Conservation (phyloP, 345 rosid species). For the Camelina laxa region DNA sequence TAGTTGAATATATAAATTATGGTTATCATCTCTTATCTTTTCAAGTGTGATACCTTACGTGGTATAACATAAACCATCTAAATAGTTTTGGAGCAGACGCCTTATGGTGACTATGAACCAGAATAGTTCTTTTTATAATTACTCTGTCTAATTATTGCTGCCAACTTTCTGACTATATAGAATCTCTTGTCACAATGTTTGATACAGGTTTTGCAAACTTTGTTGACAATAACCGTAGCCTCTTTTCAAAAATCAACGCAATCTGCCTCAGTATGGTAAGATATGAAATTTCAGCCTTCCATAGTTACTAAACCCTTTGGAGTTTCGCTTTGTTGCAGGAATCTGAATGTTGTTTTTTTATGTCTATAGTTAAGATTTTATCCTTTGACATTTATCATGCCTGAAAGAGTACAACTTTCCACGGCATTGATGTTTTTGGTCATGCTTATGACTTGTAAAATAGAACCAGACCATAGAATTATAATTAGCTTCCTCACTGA, state of each 20-base stretch:
- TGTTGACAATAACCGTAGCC: constrained; percentile 75
- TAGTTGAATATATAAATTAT: constrained; percentile 11
- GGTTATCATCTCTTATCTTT: background rate
- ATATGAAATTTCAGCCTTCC: constrained; percentile 15
- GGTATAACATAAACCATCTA: background rate
- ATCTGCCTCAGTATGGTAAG: constrained; percentile 76
- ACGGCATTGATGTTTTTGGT: constrained; percentile 7
- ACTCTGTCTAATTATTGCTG: background rate
- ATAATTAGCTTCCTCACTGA: background rate
- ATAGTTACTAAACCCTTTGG: background rate
- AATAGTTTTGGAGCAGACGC: constrained; percentile 4
- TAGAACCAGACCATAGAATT: background rate
- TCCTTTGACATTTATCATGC: too few species aligned
- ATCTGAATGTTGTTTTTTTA: constrained; percentile 12
- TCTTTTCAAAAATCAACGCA: constrained; percentile 67
- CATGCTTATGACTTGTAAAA: constrained; percentile 10
- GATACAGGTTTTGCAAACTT: constrained; percentile 68
- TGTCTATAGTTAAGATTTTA: background rate
- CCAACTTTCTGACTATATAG: constrained; percentile 5
- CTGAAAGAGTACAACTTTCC: background rate
- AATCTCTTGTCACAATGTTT: constrained; percentile 15
- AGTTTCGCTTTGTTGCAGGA: background rate
- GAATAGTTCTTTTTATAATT: background rate
- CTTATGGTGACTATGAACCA: background rate
- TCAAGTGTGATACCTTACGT: background rate